Evolutionary conservation across 106 monocot species (phyloP).

Genomic region (Dendrobium huoshanense): DNA sequence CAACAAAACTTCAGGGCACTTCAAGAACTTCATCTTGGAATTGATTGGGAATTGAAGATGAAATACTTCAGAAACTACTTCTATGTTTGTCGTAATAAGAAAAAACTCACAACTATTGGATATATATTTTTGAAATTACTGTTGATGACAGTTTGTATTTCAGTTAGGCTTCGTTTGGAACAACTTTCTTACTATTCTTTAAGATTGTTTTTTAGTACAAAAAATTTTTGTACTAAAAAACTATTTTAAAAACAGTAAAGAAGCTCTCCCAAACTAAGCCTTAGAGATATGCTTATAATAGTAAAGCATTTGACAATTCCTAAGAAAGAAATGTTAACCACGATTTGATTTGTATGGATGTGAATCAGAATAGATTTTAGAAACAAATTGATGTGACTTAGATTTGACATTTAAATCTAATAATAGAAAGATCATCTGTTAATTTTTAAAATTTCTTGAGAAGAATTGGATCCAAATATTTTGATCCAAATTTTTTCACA

Average conservation of each 20-base stretch:
- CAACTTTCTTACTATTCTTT: too few species aligned
- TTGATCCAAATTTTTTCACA: too few species aligned
- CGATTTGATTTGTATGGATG: neutral
- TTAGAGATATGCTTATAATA: neutral
- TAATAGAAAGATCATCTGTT: too few species aligned
- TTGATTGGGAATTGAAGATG: slow-evolving; percentile 37
- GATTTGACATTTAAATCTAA: too few species aligned
- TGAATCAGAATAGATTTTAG: neutral
- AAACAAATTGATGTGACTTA: too few species aligned
- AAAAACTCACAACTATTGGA: neutral
- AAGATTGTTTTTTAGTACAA: too few species aligned
- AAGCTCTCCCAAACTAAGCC: too few species aligned
- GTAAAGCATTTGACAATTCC: neutral
- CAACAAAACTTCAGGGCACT: slow-evolving; percentile 50
- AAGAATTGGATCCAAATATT: too few species aligned
- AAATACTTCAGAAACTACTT: neutral
- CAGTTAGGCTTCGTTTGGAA: neutral
- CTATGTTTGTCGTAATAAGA: neutral
- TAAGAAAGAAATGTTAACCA: neutral
- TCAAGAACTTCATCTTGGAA: slow-evolving; percentile 63
- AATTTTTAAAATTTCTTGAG: too few species aligned
- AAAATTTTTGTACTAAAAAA: too few species aligned
- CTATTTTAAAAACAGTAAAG: too few species aligned
- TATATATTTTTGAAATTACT: neutral
- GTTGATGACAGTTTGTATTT: neutral